A percentile compares a stretch with the other conserved stretches of the same genome.
phyloP scores from a whole-genome alignment of 164 flowering plant species.

The Aristolochia fimbriata region DNA sequence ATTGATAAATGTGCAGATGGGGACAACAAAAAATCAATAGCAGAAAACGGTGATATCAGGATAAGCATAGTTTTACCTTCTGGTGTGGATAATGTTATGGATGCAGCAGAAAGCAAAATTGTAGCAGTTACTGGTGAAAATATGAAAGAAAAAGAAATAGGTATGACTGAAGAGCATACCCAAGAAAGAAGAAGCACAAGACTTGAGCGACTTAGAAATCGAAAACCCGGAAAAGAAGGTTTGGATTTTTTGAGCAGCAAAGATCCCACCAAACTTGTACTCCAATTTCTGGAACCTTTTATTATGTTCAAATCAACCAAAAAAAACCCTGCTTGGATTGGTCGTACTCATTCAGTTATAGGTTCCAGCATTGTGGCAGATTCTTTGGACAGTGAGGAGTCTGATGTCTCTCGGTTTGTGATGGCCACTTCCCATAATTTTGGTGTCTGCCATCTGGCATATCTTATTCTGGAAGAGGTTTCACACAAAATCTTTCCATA shows the following conservation, averaged over 20 bases:
- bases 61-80: constrained; percentile 44
- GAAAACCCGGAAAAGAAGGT: constrained; percentile 89
- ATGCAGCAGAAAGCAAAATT: constrained; percentile 22
- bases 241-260: constrained; percentile 38
- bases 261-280: constrained; percentile 50
- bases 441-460: constrained; percentile 80
- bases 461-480: constrained; percentile 70
- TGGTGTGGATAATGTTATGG: constrained; percentile 23
- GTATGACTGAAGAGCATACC: constrained; percentile 55
- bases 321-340: constrained; percentile 20
- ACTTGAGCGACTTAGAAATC: constrained; percentile 76
- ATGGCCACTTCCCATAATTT: constrained; percentile 41
- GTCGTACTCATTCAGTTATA: constrained; percentile 13
- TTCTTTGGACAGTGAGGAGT: constrained; percentile 28
- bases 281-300: constrained; percentile 57
- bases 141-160: constrained; percentile 47
- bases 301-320: constrained; percentile 25
- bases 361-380: constrained; percentile 15
- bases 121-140: constrained; percentile 21
- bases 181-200: constrained; percentile 93
- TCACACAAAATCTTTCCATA: constrained; percentile 31
- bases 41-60: constrained; percentile 31
- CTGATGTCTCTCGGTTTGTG: constrained; percentile 46
- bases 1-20: constrained; percentile 17
- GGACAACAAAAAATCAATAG: background rate